A percentile compares a stretch with the other conserved stretches of the same genome.
phyloP scores from a whole-genome alignment of 2,329 filamentous ascomycete genomes.

The Westerdykella ornata region DNA sequence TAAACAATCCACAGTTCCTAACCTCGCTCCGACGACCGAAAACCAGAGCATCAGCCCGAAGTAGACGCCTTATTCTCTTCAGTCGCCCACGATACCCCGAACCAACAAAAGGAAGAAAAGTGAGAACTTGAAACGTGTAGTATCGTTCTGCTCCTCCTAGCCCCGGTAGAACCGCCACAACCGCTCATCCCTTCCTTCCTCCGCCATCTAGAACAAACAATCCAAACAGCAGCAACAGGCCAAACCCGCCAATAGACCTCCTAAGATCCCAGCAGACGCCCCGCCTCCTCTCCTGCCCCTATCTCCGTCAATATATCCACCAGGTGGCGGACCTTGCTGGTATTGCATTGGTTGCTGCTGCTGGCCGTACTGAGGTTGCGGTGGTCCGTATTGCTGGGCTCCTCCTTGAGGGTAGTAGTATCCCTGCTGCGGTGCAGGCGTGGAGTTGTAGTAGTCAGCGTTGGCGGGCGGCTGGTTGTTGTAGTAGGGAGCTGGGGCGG shows the following conservation, averaged over 20 bases:
- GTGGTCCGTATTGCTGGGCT: slow-evolving; percentile 13
- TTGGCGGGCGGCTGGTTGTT: slow-evolving; percentile 15
- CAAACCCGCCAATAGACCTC: slow-evolving; percentile 40
- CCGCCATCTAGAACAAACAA: slow-evolving; percentile 41
- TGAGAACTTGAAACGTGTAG: too few relatives aligned
- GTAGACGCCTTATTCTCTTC: too few relatives aligned
- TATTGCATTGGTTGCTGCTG: slow-evolving; percentile 33
- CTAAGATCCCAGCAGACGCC: slow-evolving; percentile 37
- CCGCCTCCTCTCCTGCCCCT: slow-evolving; percentile 22
- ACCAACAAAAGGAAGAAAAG: too few relatives aligned
- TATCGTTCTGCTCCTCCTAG: too few relatives aligned
- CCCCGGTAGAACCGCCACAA: too few relatives aligned
- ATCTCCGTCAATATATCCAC: slow-evolving; percentile 38
- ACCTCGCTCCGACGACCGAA: too few relatives aligned
- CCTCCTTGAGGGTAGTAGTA: neutral
- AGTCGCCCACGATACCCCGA: too few relatives aligned
- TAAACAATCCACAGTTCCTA: too few relatives aligned
- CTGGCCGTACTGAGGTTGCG: slow-evolving; percentile 20
- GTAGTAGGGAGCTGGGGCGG: slow-evolving; percentile 14
- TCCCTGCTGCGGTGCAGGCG: slow-evolving; percentile 10
- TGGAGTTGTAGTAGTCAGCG: slow-evolving; percentile 15
- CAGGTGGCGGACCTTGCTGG: slow-evolving; percentile 28
- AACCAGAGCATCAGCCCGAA: too few relatives aligned
- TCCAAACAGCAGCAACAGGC: slow-evolving; percentile 50
- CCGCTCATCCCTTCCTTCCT: neutral